Evolutionary conservation across 2,329 filamentous ascomycete species (phyloP).

Genomic region (Diaporthe ampelina): DNA sequence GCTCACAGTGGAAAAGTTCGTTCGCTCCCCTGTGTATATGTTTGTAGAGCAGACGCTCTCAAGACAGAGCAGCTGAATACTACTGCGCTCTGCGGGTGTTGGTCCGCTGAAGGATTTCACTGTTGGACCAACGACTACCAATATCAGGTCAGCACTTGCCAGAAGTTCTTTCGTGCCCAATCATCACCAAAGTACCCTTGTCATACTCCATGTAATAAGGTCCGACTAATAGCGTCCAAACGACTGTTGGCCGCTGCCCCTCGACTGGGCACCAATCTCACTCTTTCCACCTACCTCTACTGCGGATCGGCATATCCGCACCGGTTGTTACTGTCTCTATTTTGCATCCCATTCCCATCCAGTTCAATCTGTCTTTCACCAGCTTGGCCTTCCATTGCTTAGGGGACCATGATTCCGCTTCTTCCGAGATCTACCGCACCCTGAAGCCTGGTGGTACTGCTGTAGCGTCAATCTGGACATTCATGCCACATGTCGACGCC

Average conservation of each 20-base stretch:
- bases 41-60: background rate
- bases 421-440: slow-evolving; percentile 40
- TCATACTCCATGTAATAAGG: background rate
- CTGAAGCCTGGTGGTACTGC: slow-evolving; percentile 42
- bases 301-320: background rate
- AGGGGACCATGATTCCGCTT: slow-evolving; percentile 22
- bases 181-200: background rate
- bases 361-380: background rate
- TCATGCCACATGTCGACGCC: slow-evolving; percentile 42
- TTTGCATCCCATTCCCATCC: background rate
- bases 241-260: background rate
- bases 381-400: background rate
- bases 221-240: background rate
- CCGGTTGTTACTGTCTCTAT: background rate
- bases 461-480: slow-evolving; percentile 40
- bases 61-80: background rate
- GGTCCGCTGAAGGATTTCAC: too few species aligned
- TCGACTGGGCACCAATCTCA: background rate
- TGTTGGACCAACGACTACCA: background rate
- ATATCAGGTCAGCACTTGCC: background rate
- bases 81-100: too few species aligned
- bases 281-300: background rate
- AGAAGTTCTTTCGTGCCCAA: background rate
- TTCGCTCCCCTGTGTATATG: background rate
- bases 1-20: background rate